Evolutionary conservation across 805 yeast genomes (phyloP).

Genomic region (Cyberlindnera maritima): DNA sequence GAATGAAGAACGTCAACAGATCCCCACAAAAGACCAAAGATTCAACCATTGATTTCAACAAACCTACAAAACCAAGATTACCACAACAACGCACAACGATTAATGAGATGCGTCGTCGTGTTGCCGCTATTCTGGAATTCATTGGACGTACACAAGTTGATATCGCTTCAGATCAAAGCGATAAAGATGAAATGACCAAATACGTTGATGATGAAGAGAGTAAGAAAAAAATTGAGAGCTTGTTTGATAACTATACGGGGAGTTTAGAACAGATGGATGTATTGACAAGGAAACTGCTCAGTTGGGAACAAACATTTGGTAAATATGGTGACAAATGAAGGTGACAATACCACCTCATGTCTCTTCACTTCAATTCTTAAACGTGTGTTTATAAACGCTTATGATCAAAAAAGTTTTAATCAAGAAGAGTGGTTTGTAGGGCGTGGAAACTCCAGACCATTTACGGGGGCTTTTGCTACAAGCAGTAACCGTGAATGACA

Average conservation of each 20-base stretch:
- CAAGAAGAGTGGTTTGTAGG: no score
- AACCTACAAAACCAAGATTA: slow-evolving; percentile 78
- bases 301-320: slow-evolving; percentile 75
- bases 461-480: no score
- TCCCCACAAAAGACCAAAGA: slow-evolving; percentile 20
- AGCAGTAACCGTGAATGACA: no score
- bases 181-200: slow-evolving; percentile 47
- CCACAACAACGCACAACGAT: slow-evolving; percentile 76
- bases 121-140: slow-evolving; percentile 88
- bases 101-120: slow-evolving; percentile 83
- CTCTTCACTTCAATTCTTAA: no score
- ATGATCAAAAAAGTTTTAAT: no score
- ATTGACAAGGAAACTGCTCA: slow-evolving; percentile 64
- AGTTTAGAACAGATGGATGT: slow-evolving; percentile 67
- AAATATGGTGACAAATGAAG: slow-evolving; percentile 25
- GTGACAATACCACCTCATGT: no score
- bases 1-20: slow-evolving; percentile 5
- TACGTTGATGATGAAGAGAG: slow-evolving; percentile 42
- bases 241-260: slow-evolving; percentile 52
- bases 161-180: slow-evolving; percentile 68
- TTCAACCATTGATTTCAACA: slow-evolving; percentile 50
- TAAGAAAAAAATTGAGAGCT: slow-evolving; percentile 36
- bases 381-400: no score
- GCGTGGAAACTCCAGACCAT: no score
- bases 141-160: slow-evolving; percentile 85